These are phyloP conservation scores for Parasitella parasitica DNA, from an alignment of 371 early-diverging fungal genomes.

Conservation along the genomic window DNA sequence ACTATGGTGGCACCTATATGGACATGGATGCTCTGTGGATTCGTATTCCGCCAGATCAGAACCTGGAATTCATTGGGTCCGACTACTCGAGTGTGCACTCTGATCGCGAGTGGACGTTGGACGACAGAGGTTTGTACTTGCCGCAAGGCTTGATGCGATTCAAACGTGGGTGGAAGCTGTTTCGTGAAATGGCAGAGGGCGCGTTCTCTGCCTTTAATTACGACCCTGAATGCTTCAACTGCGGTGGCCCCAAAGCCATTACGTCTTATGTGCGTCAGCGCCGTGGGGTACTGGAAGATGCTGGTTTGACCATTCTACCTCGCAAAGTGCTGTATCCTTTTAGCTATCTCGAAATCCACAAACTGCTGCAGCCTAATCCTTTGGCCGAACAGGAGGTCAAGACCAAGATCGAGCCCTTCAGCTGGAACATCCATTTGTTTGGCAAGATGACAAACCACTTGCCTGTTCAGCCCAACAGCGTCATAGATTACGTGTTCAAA, in stretches of 20 bases:
- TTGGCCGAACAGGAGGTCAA: constrained; percentile 53
- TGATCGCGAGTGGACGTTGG: constrained; percentile 62
- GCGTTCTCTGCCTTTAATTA: constrained; percentile 56
- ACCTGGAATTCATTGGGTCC: constrained; percentile 64
- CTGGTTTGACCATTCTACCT: constrained; percentile 52
- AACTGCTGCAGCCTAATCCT: constrained; percentile 37
- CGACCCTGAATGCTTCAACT: constrained; percentile 64
- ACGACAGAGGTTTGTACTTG: constrained; percentile 60
- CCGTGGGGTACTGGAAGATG: constrained; percentile 43
- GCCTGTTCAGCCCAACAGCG: constrained; percentile 50
- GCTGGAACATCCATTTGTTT: constrained; percentile 59
- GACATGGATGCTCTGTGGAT: constrained; percentile 73
- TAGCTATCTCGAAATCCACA: constrained; percentile 52
- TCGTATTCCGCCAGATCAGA: constrained; percentile 53
- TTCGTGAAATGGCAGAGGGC: constrained; percentile 61
- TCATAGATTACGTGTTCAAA: constrained; percentile 52
- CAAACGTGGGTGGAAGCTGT: constrained; percentile 60
- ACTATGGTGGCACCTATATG: constrained; percentile 73
- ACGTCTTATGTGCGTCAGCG: constrained; percentile 60
- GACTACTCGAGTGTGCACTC: constrained; percentile 50
- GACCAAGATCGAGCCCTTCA: constrained; percentile 35
- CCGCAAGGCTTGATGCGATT: constrained; percentile 68
- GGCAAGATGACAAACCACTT: constrained; percentile 63
- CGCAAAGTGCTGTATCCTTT: constrained; percentile 55
- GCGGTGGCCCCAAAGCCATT: constrained; percentile 64